Evolutionary conservation across 768 basidiomycete genomes (phyloP).

Genomic region (Obba rivulosa): DNA sequence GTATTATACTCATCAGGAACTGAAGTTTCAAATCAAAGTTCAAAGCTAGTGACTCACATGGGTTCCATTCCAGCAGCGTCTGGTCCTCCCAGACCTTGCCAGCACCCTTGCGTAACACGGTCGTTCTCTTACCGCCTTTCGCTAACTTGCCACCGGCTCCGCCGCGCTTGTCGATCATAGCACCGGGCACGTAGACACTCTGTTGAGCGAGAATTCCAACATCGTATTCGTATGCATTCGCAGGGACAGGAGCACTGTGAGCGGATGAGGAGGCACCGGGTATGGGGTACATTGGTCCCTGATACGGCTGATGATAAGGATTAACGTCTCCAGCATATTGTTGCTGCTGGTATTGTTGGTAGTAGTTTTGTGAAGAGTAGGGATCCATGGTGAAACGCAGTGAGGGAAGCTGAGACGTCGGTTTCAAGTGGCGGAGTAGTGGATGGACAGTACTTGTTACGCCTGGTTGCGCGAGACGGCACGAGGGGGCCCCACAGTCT

Average conservation of each 20-base stretch:
- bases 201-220: slow-evolving; percentile 88
- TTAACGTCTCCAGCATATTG: slow-evolving; percentile 48
- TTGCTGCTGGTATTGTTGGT: slow-evolving; percentile 45
- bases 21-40: background rate
- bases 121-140: slow-evolving; percentile 88
- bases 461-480: too few relatives aligned
- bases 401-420: background rate
- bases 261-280: slow-evolving; percentile 56
- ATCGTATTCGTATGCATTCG: slow-evolving; percentile 90
- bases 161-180: slow-evolving; percentile 84
- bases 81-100: slow-evolving; percentile 99
- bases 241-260: slow-evolving; percentile 77
- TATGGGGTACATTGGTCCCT: slow-evolving; percentile 65
- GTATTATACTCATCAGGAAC: slow-evolving; percentile 8
- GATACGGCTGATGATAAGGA: slow-evolving; percentile 79
- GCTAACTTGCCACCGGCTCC: slow-evolving; percentile 82
- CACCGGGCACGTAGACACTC: slow-evolving; percentile 88
- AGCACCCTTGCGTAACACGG: slow-evolving; percentile 90
- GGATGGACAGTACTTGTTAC: background rate
- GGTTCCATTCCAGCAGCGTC: slow-evolving; percentile 95
- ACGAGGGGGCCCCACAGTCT: background rate
- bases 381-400: slow-evolving; percentile 18
- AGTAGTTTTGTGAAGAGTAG: slow-evolving; percentile 34
- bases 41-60: slow-evolving; percentile 58
- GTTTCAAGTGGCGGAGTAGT: background rate